Base-by-base conservation (phyloP, 2,329 filamentous ascomycete genomes). In the Gremmenia infestans region DNA sequence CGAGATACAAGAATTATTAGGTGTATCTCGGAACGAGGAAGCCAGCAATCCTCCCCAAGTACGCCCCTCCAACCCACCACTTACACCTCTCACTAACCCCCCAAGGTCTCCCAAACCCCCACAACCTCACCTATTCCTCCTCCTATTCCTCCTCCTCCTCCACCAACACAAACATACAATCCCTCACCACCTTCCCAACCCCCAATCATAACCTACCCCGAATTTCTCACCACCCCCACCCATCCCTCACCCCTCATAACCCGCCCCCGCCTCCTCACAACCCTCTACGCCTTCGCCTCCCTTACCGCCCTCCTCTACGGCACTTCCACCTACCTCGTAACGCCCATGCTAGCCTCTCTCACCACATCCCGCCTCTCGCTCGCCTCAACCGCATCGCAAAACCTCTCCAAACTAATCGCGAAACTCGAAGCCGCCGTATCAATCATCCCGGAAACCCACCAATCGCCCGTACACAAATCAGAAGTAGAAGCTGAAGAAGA, bases 1-100 rank as follows among this genome's bases (percentile, higher is more conserved):
- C 35, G 84, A 93, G 59, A 89, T 96, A 58, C 76, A 89, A 62
- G 74, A 76, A 50, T 75, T 96, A 7, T 73, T 96, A 60, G 75
- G 70, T 8, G 59, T 67, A 7, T 53, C 65, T 1, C 55, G 62
- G 22, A 65, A 68, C 57, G n/a, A 43, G 46, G 67, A 69, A 59
- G 67, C 65, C 58, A 59, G 63, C 52, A 39, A 42, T 36, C 17
- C 51, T 17, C 25, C 43, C 22, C 40, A 58, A 52, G 52, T 57
- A 48, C 6, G 40, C 49, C 23, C 48, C 6, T 36, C 28, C 42
- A 46, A 52, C 40, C 28, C 28, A 32, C 25, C 49, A 40, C 22
- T 48, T n/a, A 15, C 46, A 48, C n/a, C 37, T 39, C 12, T 3
- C 2, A 50, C 37, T 51, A 54, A 23, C 11, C 47, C 11, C n/a